Evolutionary conservation across 2,329 filamentous ascomycete species (phyloP), one percentile per base, ranked within the genome.

Genomic region (Cladophialophora carrionii): DNA sequence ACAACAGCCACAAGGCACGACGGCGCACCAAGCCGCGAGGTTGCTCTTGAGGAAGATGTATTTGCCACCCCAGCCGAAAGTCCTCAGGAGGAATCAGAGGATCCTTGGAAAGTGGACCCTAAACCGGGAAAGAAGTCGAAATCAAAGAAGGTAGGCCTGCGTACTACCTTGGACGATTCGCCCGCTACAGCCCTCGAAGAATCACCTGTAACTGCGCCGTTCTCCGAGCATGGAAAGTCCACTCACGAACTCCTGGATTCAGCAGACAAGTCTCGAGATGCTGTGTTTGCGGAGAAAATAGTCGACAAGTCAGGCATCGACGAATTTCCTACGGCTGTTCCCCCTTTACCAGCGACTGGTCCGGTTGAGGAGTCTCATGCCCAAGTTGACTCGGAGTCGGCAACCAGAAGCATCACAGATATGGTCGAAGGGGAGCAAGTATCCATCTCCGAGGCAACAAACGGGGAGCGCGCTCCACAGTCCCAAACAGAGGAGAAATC

Each of bases 61-160:
- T 14, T 51, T 37, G 43, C 24, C 14, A 20, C 29, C 26, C 46
- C 57, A 22, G n/a, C 54, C 22, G 63, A 49, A 10, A 49, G 43
- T 20, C 34, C 29, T 20, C 52, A 57, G 32, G 37, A 60, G 20
- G 51, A 57, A 14, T 51, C 60, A 22, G 65, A 60, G 22, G 61
- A 63, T 37, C 17, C 31, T 7, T 62, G 57, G 60, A 49, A 49
- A 32, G 48, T 46, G 20, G 29, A 17, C 53, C 51, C 48, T 10
- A 66, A 54, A 34, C 61, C 69, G 53, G 65, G 61, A 22, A 70
- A 66, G 54, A 64, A 64, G 54, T 52, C 49, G 37, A 68, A 68
- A 65, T 52, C 49, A 4, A 62, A 57, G 32, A 68, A 69, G 49
- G 14, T 22, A 32, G 56, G 64, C 49, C 20, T 64, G 31, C 49